Evolutionary conservation across 805 yeast genomes (phyloP).

Genomic region (Myxozyma geophila): DNA sequence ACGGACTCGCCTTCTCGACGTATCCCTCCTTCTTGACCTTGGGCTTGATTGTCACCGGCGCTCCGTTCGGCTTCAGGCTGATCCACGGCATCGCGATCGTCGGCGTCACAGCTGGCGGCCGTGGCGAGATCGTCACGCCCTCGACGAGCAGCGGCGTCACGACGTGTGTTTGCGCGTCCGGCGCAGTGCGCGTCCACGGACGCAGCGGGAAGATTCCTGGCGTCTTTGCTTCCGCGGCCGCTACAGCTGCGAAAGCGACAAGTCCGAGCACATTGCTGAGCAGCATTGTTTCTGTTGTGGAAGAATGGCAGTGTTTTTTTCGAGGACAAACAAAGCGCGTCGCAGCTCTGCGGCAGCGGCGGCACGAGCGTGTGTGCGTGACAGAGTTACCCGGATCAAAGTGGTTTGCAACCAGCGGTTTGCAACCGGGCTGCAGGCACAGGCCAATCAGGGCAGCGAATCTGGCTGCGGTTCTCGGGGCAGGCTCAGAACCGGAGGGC

Average conservation of each 20-base stretch:
- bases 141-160: constrained; percentile 67
- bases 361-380: too few relatives aligned
- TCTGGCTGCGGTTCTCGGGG: too few relatives aligned
- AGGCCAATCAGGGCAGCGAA: too few relatives aligned
- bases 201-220: constrained; percentile 32
- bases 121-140: constrained; percentile 64
- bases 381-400: too few relatives aligned
- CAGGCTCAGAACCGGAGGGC: too few relatives aligned
- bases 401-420: too few relatives aligned
- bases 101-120: constrained; percentile 47
- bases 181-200: constrained; percentile 38
- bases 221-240: constrained; percentile 32
- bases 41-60: constrained; percentile 79
- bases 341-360: too few relatives aligned
- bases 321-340: too few relatives aligned
- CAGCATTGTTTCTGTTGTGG: constrained; percentile 1
- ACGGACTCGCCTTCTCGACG: constrained; percentile 68
- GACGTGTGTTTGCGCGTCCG: constrained; percentile 52
- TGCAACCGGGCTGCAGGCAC: too few relatives aligned
- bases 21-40: constrained; percentile 67
- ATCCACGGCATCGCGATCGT: constrained; percentile 81
- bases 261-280: neutral
- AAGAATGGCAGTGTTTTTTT: neutral
- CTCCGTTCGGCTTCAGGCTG: constrained; percentile 73
- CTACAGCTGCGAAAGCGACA: constrained; percentile 17